Base-by-base conservation (phyloP, 805 yeast genomes). In the fission yeast (Schizosaccharomyces pombe) region DNA sequence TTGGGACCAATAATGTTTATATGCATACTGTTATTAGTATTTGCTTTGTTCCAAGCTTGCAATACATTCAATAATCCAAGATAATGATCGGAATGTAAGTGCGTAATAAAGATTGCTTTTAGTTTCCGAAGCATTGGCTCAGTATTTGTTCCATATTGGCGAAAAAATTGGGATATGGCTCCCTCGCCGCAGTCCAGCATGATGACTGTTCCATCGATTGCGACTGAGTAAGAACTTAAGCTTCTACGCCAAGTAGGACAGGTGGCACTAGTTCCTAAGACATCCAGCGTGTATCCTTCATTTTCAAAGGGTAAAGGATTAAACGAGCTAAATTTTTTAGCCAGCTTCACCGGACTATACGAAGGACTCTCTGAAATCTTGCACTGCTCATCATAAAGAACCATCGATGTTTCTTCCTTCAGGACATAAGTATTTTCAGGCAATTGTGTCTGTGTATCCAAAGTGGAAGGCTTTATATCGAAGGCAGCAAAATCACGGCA, bases 51-150 rank as follows among this genome's bases (percentile, higher is more conserved):
- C 43, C 43, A 37, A 58, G 76, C 77, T 39, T 72, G 70, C 29
- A 91, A 70, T 2, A 91, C 65, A 4, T 85, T 74, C 6, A 82
- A 68, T 4, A 83, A 71, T 0, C 99, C 99, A 47, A 91, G 68
- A 65, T 89, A 96, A 64, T 91, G 99, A 64, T 91, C 99, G 0
- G 97, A 98, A 66, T 91, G 99, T 60, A 89, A 70, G 70, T 91
- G 99, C 60, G 94, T 82, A 55, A 91, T 68, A 61, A 76, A 83
- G 22, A 89, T 69, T 55, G 84, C 56, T 32, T 74, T 68, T 56
- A 87, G 66, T 60, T 87, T 93, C 43, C 67, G 59, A 58, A 87
- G 71, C 1, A 82, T 65, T 24, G 63, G 62, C 1, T 70, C 58
- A 16, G 72, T 72, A 1, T 68, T 68, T 3, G 49, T 22, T 0